Evolutionary conservation across 805 yeast genomes (phyloP), one percentile per base, ranked within the genome.

Genomic region (Alloascoidea hylecoeti): DNA sequence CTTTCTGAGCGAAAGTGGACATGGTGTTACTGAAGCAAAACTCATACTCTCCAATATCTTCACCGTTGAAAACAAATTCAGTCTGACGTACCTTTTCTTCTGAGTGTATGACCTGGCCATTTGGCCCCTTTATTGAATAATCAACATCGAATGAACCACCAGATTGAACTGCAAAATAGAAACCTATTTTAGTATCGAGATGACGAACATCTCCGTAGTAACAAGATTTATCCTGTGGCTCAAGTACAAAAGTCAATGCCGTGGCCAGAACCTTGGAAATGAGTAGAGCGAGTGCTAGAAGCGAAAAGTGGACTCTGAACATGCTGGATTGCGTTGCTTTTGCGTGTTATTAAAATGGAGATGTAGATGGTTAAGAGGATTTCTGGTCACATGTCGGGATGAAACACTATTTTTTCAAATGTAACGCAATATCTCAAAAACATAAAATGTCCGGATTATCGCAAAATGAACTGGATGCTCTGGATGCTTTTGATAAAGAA

Each of bases 91-190:
- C 70, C 42, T 72, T 69, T 19, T 60, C 59, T 39, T 73, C 74
- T 18, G 55, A 40, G 15, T 63, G 63, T 34, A 75, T 53, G 15
- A 59, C 46, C 33, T 59, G 63, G 15, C 70, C 69, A 18, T 55
- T 51, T 6, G 78, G 78, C 33, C 62, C 64, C 43, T 50, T 49
- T 14, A 58, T 44, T 14, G 38, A 37, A 56, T 77, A 77, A 48
- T 75, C 80, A 27, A 71, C 70, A 49, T 75, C 82, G 47, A 72
- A 72, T 5, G 73, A 58, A n/a, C 79, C 75, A 39, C 76, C 78
- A 19, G 70, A 60, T 52, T 72, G 72, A 47, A 77, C 83, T 15
- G 83, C 80, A 61, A 77, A 77, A 55, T 77, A 77, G 53, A 66
- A 77, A 17, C 72, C 72, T 37, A 77, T 62, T 37, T 61, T 66